Conservation (phyloP, 768 basidiomycete species). For the Trametes cingulata region DNA sequence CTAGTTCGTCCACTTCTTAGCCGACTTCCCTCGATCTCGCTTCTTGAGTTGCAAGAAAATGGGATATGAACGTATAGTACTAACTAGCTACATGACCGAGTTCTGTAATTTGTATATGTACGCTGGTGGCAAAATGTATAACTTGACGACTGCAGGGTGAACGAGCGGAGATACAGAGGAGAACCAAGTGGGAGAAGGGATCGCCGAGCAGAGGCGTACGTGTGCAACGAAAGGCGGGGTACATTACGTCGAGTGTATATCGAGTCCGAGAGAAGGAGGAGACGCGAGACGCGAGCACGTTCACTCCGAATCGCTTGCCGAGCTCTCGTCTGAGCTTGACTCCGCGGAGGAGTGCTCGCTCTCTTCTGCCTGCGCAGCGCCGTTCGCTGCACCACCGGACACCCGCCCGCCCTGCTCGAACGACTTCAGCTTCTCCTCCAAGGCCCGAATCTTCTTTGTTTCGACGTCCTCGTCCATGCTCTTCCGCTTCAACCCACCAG, state of each 20-base stretch:
- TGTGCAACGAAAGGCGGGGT: not conserved
- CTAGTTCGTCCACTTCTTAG: not conserved
- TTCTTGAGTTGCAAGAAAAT: conserved; percentile 7
- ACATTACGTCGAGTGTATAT: conserved; percentile 8
- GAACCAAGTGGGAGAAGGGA: not conserved
- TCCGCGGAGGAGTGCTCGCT: conserved; percentile 81
- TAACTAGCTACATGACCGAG: conserved; percentile 32
- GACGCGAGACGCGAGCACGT: conserved; percentile 2
- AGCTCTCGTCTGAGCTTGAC: conserved; percentile 79
- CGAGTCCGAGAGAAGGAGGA: not conserved
- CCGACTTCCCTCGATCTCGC: no score
- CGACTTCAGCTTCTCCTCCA: conserved; percentile 85
- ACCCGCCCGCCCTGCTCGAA: conserved; percentile 60
- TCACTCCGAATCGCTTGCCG: conserved; percentile 84
- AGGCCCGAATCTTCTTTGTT: conserved; percentile 88
- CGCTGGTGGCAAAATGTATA: conserved; percentile 24
- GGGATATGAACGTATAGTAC: conserved; percentile 25
- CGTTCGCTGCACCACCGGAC: conserved; percentile 27
- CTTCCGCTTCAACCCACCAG: conserved; percentile 89
- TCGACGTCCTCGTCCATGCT: conserved; percentile 98
- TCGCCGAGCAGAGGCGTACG: conserved; percentile 20
- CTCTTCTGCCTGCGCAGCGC: conserved; percentile 48
- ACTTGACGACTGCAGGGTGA: conserved; percentile 19
- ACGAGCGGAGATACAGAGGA: not conserved
- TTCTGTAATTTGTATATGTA: conserved; percentile 35